Evolutionary conservation across 805 yeast species (phyloP), one percentile per base, ranked within the genome.

Genomic region (Wickerhamiella domercqiae): DNA sequence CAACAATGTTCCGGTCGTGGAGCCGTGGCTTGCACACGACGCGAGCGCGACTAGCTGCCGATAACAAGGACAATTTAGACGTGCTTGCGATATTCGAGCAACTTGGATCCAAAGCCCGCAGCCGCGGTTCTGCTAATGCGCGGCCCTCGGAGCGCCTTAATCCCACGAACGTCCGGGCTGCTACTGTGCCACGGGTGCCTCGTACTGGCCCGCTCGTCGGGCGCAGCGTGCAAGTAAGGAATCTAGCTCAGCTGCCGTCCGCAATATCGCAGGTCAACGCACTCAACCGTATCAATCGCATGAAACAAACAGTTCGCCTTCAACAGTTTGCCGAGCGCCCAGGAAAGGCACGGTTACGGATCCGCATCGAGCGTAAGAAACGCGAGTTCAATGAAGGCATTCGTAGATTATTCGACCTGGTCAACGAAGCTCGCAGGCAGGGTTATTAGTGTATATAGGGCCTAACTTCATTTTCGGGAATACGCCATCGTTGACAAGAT

Each of bases 291-390:
- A 41, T 50, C 34, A 56, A 56, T 45, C 38, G 43, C 16, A 47
- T 57, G 38, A 45, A 46, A 21, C 47, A 51, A 32, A 49, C 47
- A 5, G 41, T 48, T 38, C 36, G 39, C 25, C 39, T 49, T 36
- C 60, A 55, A 39, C 40, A 52, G 34, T 51, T 42, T 38, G 52
- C 54, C 26, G 61, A 56, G 42, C 50, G 54, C 34, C 61, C 61
- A 3, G 57, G 59, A 5, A 57, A 57, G 46, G 53, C 47, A 25
- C 41, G 47, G 36, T 45, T 43, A 41, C 45, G 60, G 31, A 47
- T 55, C 30, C 31, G 48, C 11, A 44, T 54, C 35, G 53, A 51
- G 37, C 53, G 56, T 40, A 45, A 49, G 34, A 46, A 51, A 34
- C 47, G 60, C 13, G 50, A 47, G 36, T 55, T 57, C 43, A 49